Evolutionary conservation across 306 rosid species (phyloP).

Genomic region (Ormosia semicastrata): DNA sequence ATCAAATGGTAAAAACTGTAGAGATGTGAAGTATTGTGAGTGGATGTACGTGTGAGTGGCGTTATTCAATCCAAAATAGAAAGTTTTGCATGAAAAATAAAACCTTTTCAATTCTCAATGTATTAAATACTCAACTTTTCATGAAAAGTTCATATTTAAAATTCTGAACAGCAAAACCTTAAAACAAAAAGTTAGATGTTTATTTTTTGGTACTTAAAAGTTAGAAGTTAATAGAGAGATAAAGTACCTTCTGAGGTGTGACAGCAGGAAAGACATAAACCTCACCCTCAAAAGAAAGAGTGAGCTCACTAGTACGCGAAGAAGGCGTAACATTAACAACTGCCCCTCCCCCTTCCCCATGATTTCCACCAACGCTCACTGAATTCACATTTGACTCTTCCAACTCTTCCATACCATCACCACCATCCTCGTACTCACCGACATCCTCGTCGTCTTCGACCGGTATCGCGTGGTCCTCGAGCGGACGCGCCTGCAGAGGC

Average conservation of each 20-base stretch:
- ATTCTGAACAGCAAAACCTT: too few species aligned
- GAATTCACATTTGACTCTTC: slow-evolving; percentile 51
- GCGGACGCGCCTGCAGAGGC: slow-evolving; percentile 65
- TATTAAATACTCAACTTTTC: too few species aligned
- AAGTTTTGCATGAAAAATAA: too few species aligned
- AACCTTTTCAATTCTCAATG: too few species aligned
- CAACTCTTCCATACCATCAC: slow-evolving; percentile 63
- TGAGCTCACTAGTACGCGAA: slow-evolving; percentile 82
- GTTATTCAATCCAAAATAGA: too few species aligned
- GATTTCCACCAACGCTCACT: slow-evolving; percentile 26
- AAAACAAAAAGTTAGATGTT: too few species aligned
- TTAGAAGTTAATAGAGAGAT: neutral
- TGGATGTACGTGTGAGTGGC: too few species aligned
- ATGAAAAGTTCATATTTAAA: too few species aligned
- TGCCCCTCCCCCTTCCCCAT: neutral
- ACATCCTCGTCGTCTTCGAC: slow-evolving; percentile 51
- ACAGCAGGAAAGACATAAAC: slow-evolving; percentile 93
- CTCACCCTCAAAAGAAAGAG: slow-evolving; percentile 96
- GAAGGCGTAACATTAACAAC: slow-evolving; percentile 44
- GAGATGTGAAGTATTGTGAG: too few species aligned
- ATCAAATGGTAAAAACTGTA: too few species aligned
- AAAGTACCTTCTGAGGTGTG: slow-evolving; percentile 76
- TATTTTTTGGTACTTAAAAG: too few species aligned
- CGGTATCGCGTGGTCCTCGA: slow-evolving; percentile 42
- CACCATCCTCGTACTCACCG: slow-evolving; percentile 50